Evolutionary conservation across 306 rosid genomes (phyloP).

Genomic region (Vigna nakashimae): DNA sequence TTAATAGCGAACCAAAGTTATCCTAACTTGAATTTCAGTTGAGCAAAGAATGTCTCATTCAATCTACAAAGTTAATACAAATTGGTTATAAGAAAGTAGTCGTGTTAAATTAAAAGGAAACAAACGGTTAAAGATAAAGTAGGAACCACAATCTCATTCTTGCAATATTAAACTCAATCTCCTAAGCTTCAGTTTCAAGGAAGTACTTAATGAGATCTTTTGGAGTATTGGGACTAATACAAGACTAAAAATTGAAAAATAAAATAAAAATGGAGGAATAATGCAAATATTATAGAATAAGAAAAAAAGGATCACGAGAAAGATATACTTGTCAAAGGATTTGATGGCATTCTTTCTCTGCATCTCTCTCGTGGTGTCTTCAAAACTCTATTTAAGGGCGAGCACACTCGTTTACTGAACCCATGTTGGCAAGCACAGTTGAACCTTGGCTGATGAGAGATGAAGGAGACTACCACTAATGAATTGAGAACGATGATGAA

Average conservation of each 20-base stretch:
- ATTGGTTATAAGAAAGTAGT: neutral
- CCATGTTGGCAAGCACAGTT: no score
- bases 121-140: neutral
- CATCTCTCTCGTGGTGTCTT: no score
- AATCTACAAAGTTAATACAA: constrained; percentile 59
- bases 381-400: no score
- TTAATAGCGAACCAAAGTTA: constrained; percentile 82
- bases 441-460: no score
- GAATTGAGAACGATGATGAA: no score
- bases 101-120: neutral
- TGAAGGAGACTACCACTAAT: no score
- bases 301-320: neutral
- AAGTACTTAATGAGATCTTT: constrained; percentile 75
- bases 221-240: constrained; percentile 65
- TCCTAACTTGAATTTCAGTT: constrained; percentile 71
- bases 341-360: constrained; percentile 82
- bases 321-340: constrained; percentile 63
- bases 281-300: neutral
- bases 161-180: constrained; percentile 85
- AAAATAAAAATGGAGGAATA: neutral
- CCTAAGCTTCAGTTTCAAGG: constrained; percentile 90
- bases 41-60: constrained; percentile 67
- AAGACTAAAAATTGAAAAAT: constrained; percentile 54
- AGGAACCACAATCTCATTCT: constrained; percentile 72
- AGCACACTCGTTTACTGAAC: no score